Evolutionary conservation across 768 basidiomycete genomes (phyloP), one percentile per base, ranked within the genome.

Genomic region (Amanita jacksonii): DNA sequence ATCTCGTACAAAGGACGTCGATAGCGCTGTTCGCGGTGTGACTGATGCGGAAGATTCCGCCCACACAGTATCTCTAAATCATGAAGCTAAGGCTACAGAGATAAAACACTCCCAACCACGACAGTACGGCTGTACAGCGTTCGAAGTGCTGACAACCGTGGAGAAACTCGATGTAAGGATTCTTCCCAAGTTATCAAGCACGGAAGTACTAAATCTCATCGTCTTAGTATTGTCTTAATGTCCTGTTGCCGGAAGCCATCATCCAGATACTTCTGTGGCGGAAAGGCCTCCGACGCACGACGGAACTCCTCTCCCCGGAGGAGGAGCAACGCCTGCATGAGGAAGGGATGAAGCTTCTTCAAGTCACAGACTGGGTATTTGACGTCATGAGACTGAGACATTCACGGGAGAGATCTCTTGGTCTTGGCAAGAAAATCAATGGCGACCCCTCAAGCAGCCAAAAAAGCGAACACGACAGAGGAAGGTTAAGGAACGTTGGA

Each of bases 181-280:
- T 24, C 18, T 54, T 18, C 25, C 9, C 19, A 12, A 24, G 10
- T 46, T 43, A 2, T 7, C 18, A 8, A 19, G 20, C 20, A 33
- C 38, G 19, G 38, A 31, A 7, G 23, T 19, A 15, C 4, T 23
- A 24, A 35, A 18, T 24, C 49, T 44, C 27, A 23, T 4, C 16
- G 27, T 27, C 36, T 30, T 49, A 86, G 82, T 88, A 86, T 51
- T 85, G 82, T 54, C 60, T 74, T 28, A 77, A 81, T 47, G 70
- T 89, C 23, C 72, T 89, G 8, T 67, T 86, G 4, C 81, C 78
- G 2, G 85, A 86, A 57, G 70, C 80, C 3, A 66, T 84, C 31
- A 64, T 79, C 33, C 86, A 89, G 53, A 66, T 89, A 7, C 64
- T 85, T n/a, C 61, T 86, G 10, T 87, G 84, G 81, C 75, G 82